Evolutionary conservation across 2,329 filamentous ascomycete species (phyloP), one percentile per base, ranked within the genome.

Genomic region (Aspergillus sp.): DNA sequence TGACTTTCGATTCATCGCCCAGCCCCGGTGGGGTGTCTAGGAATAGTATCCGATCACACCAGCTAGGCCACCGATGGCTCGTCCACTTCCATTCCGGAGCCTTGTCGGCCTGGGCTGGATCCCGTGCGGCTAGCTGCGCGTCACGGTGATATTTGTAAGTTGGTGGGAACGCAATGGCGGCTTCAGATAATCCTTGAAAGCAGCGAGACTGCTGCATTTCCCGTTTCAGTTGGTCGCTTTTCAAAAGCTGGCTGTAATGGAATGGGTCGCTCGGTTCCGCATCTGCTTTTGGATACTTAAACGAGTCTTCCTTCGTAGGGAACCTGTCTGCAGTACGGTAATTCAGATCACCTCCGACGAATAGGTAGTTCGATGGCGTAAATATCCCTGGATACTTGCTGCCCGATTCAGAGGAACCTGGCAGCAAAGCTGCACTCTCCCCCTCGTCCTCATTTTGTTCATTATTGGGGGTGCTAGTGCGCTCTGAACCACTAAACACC

Each of bases 41-140:
- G 73, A 87, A 98, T 19, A 98, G 79, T 19, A 98, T 88, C 3
- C 95, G 86, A 74, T 98, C 95, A 68, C 92, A 96, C 95, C 93
- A 98, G 68, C 88, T 88, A 1, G 95, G 93, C 82, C 90, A 96
- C 46, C 95, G 87, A 71, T 96, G 90, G 57, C 81, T 79, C 7
- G 92, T 90, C 84, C 92, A 97, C 33, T 80, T 76, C 87, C 89
- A 93, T 11, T 79, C 76, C 4, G 82, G 74, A 42, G 63, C 66
- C 45, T 65, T 61, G 13, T 71, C 65, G 19, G 70, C 68, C 68
- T 59, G 58, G 11, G 64, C 60, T 17, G 66, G 45, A 46, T 37
- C 57, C 52, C 56, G 37, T 15, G 66, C 70, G 2, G 73, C 76
- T 57, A 81, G 66, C 24, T 74, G 76, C 13, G 79, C 75, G 7